phyloP scores from a whole-genome alignment of 73 alveolate genomes.

The Paramecium primaurelia region DNA sequence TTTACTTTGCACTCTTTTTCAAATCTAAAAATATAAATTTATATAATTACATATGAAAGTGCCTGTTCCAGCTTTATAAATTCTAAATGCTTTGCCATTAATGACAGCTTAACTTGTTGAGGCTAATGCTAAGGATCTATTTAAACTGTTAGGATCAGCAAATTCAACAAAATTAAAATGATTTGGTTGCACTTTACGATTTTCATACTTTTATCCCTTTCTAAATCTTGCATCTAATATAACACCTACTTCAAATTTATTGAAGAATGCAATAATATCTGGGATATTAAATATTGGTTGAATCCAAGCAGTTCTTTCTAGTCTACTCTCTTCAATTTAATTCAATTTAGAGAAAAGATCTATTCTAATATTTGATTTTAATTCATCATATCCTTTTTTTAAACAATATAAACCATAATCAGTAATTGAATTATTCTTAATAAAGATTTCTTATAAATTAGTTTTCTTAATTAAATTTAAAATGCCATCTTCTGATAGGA shows the following conservation, averaged over 20 bases:
- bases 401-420: conserved; percentile 73
- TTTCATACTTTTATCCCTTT: conserved; percentile 81
- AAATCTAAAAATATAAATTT: neutral
- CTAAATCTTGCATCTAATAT: conserved; percentile 81
- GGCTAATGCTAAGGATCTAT: conserved; percentile 84
- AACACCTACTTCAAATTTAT: conserved; percentile 80
- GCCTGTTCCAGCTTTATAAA: conserved; percentile 92
- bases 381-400: conserved; percentile 65
- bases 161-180: conserved; percentile 84
- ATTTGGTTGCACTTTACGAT: conserved; percentile 70
- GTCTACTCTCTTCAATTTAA: conserved; percentile 73
- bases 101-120: conserved; percentile 72
- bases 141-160: conserved; percentile 84
- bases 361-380: conserved; percentile 67
- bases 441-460: conserved; percentile 72
- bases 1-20: conserved; percentile 38
- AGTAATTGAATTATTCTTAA: conserved; percentile 76
- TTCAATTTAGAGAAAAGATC: conserved; percentile 79
- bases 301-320: conserved; percentile 91
- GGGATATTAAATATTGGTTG: conserved; percentile 63
- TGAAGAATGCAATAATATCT: conserved; percentile 47
- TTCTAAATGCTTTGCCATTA: conserved; percentile 75
- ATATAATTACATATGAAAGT: conserved; percentile 59
- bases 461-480: conserved; percentile 68
- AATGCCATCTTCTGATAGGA: conserved; percentile 84